phyloP scores from a whole-genome alignment of 768 basidiomycete species.

The Rhizopogon salebrosus region DNA sequence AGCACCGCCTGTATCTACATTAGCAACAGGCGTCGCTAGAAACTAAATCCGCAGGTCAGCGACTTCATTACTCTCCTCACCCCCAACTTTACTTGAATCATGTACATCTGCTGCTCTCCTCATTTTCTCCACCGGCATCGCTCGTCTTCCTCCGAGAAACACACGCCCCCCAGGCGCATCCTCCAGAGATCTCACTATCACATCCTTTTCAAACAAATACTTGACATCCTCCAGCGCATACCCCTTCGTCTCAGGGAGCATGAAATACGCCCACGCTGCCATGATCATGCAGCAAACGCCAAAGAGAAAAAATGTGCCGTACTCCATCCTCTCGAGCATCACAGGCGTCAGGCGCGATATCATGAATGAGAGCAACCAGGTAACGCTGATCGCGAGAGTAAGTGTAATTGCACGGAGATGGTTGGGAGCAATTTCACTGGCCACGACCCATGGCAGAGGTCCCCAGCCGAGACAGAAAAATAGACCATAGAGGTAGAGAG shows the following conservation, averaged over 20 bases:
- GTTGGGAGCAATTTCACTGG: conserved; percentile 33
- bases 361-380: conserved; percentile 44
- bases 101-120: background rate
- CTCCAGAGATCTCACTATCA: conserved; percentile 29
- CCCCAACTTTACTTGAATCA: too few species aligned
- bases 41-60: too few species aligned
- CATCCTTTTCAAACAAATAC: conserved; percentile 36
- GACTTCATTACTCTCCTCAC: too few species aligned
- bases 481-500: conserved; percentile 42
- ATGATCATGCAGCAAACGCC: conserved; percentile 37
- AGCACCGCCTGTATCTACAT: too few species aligned
- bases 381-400: conserved; percentile 33
- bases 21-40: too few species aligned
- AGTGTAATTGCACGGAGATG: conserved; percentile 36
- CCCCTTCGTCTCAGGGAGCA: conserved; percentile 43
- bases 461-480: conserved; percentile 41
- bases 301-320: conserved; percentile 38
- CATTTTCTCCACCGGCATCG: conserved; percentile 10
- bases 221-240: conserved; percentile 42
- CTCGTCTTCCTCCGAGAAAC: conserved; percentile 24
- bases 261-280: conserved; percentile 38
- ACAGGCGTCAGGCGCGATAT: conserved; percentile 39
- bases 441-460: conserved; percentile 28
- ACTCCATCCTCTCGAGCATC: conserved; percentile 29
- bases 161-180: conserved; percentile 37